These are phyloP conservation scores for Golubevia sp. DNA, from an alignment of 1,284 basidiomycete species.

Conservation along the genomic window DNA sequence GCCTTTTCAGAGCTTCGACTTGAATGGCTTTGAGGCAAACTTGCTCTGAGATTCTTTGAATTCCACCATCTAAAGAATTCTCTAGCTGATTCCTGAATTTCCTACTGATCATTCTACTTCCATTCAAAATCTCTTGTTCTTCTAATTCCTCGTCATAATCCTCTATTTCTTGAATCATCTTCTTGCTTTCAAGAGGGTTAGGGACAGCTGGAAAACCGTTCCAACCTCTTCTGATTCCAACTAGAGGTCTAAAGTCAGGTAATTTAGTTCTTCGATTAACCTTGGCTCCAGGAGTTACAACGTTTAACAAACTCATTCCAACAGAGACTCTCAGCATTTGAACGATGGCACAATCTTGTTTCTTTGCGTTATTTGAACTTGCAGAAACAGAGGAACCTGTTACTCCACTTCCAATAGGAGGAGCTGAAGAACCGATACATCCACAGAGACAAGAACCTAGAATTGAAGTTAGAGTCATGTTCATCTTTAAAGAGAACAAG, in stretches of 20 bases:
- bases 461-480: slow-evolving; percentile 39
- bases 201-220: no score
- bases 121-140: background rate
- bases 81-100: background rate
- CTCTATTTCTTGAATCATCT: background rate
- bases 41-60: slow-evolving; percentile 2
- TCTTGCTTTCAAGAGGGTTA: background rate
- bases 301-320: slow-evolving; percentile 53
- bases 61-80: background rate
- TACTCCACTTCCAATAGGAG: slow-evolving; percentile 20
- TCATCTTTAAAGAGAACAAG: slow-evolving; percentile 46
- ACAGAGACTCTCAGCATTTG: slow-evolving; percentile 58
- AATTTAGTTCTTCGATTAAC: slow-evolving; percentile 30
- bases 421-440: slow-evolving; percentile 45
- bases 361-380: slow-evolving; percentile 40
- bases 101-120: background rate
- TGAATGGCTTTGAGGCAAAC: slow-evolving; percentile 6
- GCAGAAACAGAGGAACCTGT: slow-evolving; percentile 23
- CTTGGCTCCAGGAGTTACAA: slow-evolving; percentile 31
- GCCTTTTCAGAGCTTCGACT: background rate
- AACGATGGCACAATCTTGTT: slow-evolving; percentile 56
- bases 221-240: slow-evolving; percentile 44
- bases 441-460: slow-evolving; percentile 47
- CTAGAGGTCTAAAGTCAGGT: slow-evolving; percentile 48
- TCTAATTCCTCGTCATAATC: no score